Evolutionary conservation across 2,329 filamentous ascomycete genomes (phyloP), one percentile per base, ranked within the genome.

Genomic region (Penicillium vulpinum): DNA sequence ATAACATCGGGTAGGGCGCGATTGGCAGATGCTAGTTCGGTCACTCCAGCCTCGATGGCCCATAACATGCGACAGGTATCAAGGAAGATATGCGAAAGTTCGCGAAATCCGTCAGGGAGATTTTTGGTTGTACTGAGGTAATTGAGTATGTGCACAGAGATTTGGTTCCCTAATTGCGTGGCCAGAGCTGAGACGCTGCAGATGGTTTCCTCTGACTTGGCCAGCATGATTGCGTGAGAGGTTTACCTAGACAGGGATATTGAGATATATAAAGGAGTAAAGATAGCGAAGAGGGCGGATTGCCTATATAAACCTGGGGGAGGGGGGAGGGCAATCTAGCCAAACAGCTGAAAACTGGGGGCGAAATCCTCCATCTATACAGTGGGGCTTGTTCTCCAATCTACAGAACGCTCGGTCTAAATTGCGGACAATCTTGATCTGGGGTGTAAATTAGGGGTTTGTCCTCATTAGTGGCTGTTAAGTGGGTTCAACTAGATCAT

Each of bases 11-110:
- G 85, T 18, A 89, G 79, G 16, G 78, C 75, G 61, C 83, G 82
- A 16, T 77, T 74, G 21, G 77, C 79, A 39, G 79, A 77, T 29
- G 77, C 72, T 43, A 78, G 81, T 63, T 85, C 82, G n/a, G 75
- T 72, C 51, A 90, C 78, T 5, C 87, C 87, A 22, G 84, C 82
- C 71, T 89, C 86, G 59, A 89, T 85, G n/a, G 84, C 83, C 78
- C 86, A 88, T 40, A 90, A 77, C 40, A 86, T 83, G 52, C 85
- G 82, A 69, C 84, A 87, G 5, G 85, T 83, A 54, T 89, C 86
- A 56, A 90, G 80, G 66, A 89, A 88, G 61, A 87, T 85, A 59
- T 82, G 81, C 10, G 87, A 85, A 21, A 90, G 78, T 26, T 79
- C 75, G 57, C 83, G 81, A 69, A 88, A 84, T 31, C 83, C 82